These are phyloP conservation scores for Fusarium tupiense DNA, from an alignment of 2,329 filamentous ascomycete species.

Conservation along the genomic window DNA sequence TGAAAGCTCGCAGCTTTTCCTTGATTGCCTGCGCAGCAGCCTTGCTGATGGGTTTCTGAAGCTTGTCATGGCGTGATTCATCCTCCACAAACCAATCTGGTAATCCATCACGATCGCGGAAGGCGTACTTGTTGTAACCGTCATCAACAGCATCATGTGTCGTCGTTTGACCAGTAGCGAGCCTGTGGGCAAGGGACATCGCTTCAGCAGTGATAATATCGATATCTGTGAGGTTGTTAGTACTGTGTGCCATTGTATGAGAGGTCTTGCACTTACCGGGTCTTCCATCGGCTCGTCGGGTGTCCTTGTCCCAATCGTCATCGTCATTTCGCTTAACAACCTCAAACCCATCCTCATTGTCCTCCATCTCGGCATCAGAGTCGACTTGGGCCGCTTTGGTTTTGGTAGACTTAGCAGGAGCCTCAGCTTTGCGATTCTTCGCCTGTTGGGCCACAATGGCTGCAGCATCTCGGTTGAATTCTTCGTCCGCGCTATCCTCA, in stretches of 20 bases:
- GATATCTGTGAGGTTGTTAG: slow-evolving; percentile 68
- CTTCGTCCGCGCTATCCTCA: slow-evolving; percentile 44
- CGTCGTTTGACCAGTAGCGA: slow-evolving; percentile 86
- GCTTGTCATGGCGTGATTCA: slow-evolving; percentile 83
- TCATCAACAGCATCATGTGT: slow-evolving; percentile 86
- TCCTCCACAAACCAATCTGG: slow-evolving; percentile 99
- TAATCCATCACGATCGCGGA: slow-evolving; percentile 89
- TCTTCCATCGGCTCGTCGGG: slow-evolving; percentile 70
- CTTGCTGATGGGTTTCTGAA: slow-evolving; percentile 88
- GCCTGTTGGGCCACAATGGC: slow-evolving; percentile 41
- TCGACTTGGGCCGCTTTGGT: slow-evolving; percentile 39
- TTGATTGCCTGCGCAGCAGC: slow-evolving; percentile 91
- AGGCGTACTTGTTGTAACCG: slow-evolving; percentile 90
- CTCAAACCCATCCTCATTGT: slow-evolving; percentile 66
- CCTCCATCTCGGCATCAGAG: slow-evolving; percentile 48
- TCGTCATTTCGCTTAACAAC: slow-evolving; percentile 62
- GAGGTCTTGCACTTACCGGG: slow-evolving; percentile 56
- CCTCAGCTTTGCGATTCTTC: slow-evolving; percentile 40
- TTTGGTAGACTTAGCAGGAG: background rate
- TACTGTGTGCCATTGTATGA: background rate
- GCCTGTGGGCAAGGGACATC: slow-evolving; percentile 94
- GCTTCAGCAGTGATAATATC: slow-evolving; percentile 99
- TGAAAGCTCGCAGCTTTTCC: slow-evolving; percentile 91
- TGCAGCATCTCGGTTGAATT: slow-evolving; percentile 47
- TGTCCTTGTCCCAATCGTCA: slow-evolving; percentile 74